phyloP scores from a whole-genome alignment of 164 flowering plant species.

The Magnolia sinica region DNA sequence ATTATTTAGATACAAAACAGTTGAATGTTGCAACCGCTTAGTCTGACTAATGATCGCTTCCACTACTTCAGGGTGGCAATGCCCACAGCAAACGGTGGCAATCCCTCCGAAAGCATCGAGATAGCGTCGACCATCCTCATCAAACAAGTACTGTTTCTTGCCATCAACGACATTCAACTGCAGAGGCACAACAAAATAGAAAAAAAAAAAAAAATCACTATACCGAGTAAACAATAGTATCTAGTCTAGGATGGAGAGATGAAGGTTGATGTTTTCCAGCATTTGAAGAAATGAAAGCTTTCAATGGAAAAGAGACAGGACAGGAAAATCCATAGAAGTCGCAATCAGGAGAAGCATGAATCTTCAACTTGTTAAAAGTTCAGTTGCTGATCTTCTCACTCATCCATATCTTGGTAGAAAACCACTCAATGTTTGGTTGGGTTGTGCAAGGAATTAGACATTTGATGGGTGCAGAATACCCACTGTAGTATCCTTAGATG shows the following conservation, averaged over 20 bases:
- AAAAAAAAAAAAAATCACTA: neutral
- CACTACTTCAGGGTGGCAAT: conserved; percentile 90
- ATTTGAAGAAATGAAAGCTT: neutral
- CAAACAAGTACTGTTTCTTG: conserved; percentile 92
- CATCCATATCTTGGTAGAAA: neutral
- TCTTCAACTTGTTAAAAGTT: neutral
- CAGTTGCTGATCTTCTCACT: neutral
- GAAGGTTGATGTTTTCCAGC: no score
- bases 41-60: conserved; percentile 61
- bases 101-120: conserved; percentile 94
- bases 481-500: neutral
- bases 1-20: conserved; percentile 72
- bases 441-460: neutral
- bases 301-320: neutral
- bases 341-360: no score
- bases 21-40: conserved; percentile 76
- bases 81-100: conserved; percentile 88
- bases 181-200: neutral
- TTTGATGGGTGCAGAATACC: neutral
- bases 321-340: neutral
- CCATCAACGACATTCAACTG: conserved; percentile 88
- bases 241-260: no score
- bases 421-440: neutral
- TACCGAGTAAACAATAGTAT: neutral
- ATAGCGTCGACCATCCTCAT: conserved; percentile 77